Evolutionary conservation across 495 filamentous ascomycete species (phyloP), one percentile per base, ranked within the genome.

Genomic region (Podospora pseudocomata): DNA sequence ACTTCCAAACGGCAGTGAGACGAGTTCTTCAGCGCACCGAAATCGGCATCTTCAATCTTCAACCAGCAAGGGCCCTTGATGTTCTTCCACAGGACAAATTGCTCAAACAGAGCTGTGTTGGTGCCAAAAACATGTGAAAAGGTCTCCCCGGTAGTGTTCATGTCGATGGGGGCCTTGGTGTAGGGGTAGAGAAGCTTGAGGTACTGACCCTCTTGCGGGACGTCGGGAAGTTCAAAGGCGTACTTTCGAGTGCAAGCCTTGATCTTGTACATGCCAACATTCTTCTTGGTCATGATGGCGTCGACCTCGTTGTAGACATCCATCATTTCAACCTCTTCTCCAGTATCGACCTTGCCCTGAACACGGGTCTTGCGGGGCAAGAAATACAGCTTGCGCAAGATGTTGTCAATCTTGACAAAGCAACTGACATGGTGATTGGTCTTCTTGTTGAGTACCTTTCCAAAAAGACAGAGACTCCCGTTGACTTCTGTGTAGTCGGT

Each of bases 21-120:
- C 20, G 92, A 89, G 73, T 97, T 97, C 76, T 89, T 93, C n/a
- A 97, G 80, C 2, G 90, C 83, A 15, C 85, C 83, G 77, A 96
- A 96, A 75, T 97, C 87, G 44, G 90, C 91, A 65, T 89, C 90
- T 68, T 92, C 85, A 66, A 99, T 93, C 74, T 87, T 91, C 19
- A 99, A 84, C 95, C 95, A 99, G 80, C 96, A 99, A 13, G 95
- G 95, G 0, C 95, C 95, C 93, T 96, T 98, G 67, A 99, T 91
- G 70, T 94, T 93, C 79, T 96, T 97, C 91, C 93, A 97, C 15
- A 99, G 85, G 16, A 97, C 96, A 73, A 99, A 99, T 73, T 99
- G 95, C 73, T 99, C 95, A 70, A 99, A 99, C 1, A 98, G 82
- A 2, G 92, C 88, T 0, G 95, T 99, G 74, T 96, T 97, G 58